A percentile compares a stretch with the other conserved stretches of the same genome.
Conservation (phyloP, 768 basidiomycete genomes). For the Peribolospora baueri region DNA sequence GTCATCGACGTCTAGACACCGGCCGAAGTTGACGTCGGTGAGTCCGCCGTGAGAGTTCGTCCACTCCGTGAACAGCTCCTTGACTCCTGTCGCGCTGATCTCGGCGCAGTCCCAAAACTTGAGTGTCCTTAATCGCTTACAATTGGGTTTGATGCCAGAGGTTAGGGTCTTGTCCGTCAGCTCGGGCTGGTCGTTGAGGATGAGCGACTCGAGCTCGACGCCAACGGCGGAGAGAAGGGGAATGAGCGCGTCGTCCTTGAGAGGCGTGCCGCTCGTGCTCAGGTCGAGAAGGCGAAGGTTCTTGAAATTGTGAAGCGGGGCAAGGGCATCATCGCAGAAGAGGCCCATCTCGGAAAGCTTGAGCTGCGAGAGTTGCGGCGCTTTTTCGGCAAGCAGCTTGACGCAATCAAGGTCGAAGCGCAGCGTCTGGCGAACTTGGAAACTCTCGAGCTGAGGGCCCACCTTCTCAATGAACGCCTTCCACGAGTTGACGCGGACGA, state of each 20-base stretch:
- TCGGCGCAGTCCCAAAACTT: slow-evolving; percentile 32
- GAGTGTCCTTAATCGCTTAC: slow-evolving; percentile 27
- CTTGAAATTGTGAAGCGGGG: slow-evolving; percentile 27
- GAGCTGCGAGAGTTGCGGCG: slow-evolving; percentile 40
- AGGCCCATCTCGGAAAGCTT: slow-evolving; percentile 54
- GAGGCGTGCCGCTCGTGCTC: slow-evolving; percentile 31
- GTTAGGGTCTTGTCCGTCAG: background rate
- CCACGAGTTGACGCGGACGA: slow-evolving; percentile 49
- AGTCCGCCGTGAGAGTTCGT: slow-evolving; percentile 12
- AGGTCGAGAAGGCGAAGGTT: slow-evolving; percentile 41
- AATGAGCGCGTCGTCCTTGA: slow-evolving; percentile 21
- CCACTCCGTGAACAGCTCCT: slow-evolving; percentile 42
- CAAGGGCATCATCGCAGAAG: slow-evolving; percentile 40
- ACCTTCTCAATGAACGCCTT: slow-evolving; percentile 41
- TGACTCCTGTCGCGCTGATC: slow-evolving; percentile 46
- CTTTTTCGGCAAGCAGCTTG: slow-evolving; percentile 29
- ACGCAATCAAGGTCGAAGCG: slow-evolving; percentile 52
- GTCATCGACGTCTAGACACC: slow-evolving; percentile 32
- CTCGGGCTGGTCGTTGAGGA: slow-evolving; percentile 3
- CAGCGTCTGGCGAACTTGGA: slow-evolving; percentile 34
- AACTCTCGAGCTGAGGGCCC: slow-evolving; percentile 31
- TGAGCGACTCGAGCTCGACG: slow-evolving; percentile 3
- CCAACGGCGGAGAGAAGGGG: slow-evolving; percentile 8
- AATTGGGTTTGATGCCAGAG: background rate
- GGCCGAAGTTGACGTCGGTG: slow-evolving; percentile 32